These are phyloP conservation scores for Obelidium mucronatum DNA, from an alignment of 192 early-diverging fungal species.

Conservation along the genomic window DNA sequence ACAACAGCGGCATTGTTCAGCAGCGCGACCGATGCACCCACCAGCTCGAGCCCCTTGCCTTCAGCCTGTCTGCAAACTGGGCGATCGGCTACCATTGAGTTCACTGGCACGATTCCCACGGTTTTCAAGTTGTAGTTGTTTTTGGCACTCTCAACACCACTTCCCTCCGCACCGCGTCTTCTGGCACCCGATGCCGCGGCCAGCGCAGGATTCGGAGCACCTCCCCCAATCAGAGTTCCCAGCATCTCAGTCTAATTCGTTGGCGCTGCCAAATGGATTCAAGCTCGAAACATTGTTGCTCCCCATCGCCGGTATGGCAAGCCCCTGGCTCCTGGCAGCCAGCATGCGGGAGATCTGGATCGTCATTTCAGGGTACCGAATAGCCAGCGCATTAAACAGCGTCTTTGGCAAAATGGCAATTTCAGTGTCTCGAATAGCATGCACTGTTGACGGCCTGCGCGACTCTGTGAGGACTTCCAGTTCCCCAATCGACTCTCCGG, in stretches of 20 bases:
- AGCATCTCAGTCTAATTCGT: background rate
- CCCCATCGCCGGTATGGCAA: background rate
- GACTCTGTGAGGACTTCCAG: constrained; percentile 84
- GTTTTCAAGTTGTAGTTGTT: constrained; percentile 96
- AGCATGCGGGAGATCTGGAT: constrained; percentile 91
- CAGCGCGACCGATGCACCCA: constrained; percentile 76
- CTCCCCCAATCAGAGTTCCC: constrained; percentile 7
- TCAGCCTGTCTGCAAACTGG: constrained; percentile 90
- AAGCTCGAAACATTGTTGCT: background rate
- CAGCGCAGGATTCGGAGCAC: constrained; percentile 16
- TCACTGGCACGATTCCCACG: constrained; percentile 91
- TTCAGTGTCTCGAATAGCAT: constrained; percentile 98
- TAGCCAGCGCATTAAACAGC: constrained; percentile 90
- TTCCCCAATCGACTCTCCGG: constrained; percentile 96
- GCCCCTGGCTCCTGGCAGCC: constrained; percentile 61
- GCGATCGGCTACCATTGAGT: constrained; percentile 72
- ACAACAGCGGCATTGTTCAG: constrained; percentile 86
- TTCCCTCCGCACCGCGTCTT: background rate
- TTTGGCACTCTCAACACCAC: constrained; percentile 34
- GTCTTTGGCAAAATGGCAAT: constrained; percentile 95
- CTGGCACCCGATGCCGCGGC: background rate
- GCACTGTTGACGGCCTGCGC: constrained; percentile 82
- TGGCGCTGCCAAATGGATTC: constrained; percentile 20
- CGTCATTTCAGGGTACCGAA: constrained; percentile 89
- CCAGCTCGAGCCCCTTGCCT: constrained; percentile 69